Evolutionary conservation across 2,329 filamentous ascomycete genomes (phyloP), one percentile per base, ranked within the genome.

Genomic region (Ambrosiella cleistominuta): DNA sequence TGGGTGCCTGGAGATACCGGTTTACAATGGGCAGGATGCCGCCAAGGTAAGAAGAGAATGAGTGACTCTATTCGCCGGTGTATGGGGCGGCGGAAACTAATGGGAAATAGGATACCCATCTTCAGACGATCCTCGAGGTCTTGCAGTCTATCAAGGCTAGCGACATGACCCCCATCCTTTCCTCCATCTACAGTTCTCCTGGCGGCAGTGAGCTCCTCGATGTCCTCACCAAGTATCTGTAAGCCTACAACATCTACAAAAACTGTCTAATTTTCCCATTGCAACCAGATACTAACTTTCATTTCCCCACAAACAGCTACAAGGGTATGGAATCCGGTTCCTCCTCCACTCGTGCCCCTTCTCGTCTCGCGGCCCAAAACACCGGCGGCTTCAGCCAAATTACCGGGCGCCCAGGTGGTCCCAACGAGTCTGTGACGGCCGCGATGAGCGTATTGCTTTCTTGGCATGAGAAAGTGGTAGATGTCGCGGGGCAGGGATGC

Each of bases 381-480:
- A 94, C 89, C 17, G 70, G 70, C 4, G 89, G 89, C 7, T 96
- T 96, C 73, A 90, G 86, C 66, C 91, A 96, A 71, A 79, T 91
- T 47, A 74, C 74, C 15, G 70, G 70, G 11, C 71, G 81, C 57
- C 75, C 79, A 7, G 75, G 74, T 35, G 73, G 66, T 7, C 68
- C 73, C 42, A 79, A 74, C 67, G 81, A 84, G 67, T 85, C 87
- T 52, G 83, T 88, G 62, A 86, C 88, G 40, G 84, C 89, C 59
- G 86, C 85, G 57, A 97, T 97, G 93, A 97, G 93, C 68, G 93
- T 98, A 56, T 70, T 98, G 68, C 75, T 98, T 64, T 96, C 89
- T 72, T 98, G 93, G 93, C 93, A 98, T 69, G 93, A 98, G 76
- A 98, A 96, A 79, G 80, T 96, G 62, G 88, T 97, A 3, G 93